Evolutionary conservation across 306 rosid species (phyloP).

Genomic region (Rosa multiflora): DNA sequence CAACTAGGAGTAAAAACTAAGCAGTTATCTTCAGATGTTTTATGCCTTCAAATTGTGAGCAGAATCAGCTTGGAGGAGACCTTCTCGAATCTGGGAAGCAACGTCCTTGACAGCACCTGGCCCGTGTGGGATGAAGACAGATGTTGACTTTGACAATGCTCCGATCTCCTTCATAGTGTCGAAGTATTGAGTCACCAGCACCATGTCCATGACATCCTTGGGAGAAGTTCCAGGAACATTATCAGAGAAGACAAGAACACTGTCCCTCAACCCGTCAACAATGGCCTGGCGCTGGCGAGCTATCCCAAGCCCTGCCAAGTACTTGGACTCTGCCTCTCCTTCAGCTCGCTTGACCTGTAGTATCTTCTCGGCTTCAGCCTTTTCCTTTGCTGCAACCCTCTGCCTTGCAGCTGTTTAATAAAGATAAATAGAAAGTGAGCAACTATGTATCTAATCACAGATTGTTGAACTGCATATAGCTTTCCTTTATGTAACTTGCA

Average conservation of each 20-base stretch:
- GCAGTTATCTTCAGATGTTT: too few relatives aligned
- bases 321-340: constrained; percentile 75
- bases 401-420: constrained; percentile 53
- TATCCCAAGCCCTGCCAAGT: constrained; percentile 68
- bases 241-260: constrained; percentile 64
- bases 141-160: constrained; percentile 66
- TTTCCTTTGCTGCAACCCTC: constrained; percentile 69
- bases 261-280: constrained; percentile 71
- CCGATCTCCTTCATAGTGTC: constrained; percentile 82
- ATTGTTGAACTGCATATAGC: neutral
- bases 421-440: constrained; percentile 4
- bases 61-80: constrained; percentile 57
- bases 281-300: constrained; percentile 81
- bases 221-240: constrained; percentile 65
- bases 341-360: constrained; percentile 73
- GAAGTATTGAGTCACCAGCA: constrained; percentile 71
- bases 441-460: neutral
- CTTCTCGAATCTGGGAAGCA: constrained; percentile 65
- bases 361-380: constrained; percentile 74
- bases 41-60: neutral
- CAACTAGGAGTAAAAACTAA: too few relatives aligned
- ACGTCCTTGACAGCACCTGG: constrained; percentile 73
- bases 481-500: neutral
- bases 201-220: constrained; percentile 80
- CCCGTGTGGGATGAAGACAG: constrained; percentile 77